These are phyloP conservation scores for Berkeleyomyces basicola DNA, from an alignment of 2,329 filamentous ascomycete species.

Conservation along the genomic window DNA sequence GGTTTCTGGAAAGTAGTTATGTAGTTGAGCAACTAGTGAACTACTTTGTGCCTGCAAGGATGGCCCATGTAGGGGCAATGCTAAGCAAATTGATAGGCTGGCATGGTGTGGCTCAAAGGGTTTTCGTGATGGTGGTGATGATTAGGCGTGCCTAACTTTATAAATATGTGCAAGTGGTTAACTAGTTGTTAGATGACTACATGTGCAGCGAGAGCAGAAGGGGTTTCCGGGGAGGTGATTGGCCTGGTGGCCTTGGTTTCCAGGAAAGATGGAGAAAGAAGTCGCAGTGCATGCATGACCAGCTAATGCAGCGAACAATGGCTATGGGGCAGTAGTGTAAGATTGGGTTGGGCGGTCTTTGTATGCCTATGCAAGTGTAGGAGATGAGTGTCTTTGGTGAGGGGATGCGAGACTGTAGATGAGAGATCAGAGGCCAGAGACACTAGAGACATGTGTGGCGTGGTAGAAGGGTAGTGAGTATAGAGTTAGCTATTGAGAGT, in stretches of 20 bases:
- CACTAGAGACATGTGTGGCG: too few relatives aligned
- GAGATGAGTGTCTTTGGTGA: too few relatives aligned
- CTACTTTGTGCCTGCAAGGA: background rate
- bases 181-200: background rate
- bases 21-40: background rate
- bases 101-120: background rate
- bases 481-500: background rate
- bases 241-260: background rate
- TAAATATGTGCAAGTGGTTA: background rate
- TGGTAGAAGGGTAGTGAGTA: too few relatives aligned
- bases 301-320: background rate
- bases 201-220: background rate
- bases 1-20: background rate
- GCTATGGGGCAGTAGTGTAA: background rate
- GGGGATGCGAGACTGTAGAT: too few relatives aligned
- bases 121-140: background rate
- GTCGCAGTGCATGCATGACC: background rate
- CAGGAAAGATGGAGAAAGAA: background rate
- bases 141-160: background rate
- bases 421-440: too few relatives aligned
- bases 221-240: background rate
- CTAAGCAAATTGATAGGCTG: background rate
- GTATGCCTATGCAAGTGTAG: background rate
- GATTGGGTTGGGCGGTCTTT: background rate
- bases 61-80: background rate